Evolutionary conservation across 768 basidiomycete genomes (phyloP).

Genomic region (Auricularia heimuer): DNA sequence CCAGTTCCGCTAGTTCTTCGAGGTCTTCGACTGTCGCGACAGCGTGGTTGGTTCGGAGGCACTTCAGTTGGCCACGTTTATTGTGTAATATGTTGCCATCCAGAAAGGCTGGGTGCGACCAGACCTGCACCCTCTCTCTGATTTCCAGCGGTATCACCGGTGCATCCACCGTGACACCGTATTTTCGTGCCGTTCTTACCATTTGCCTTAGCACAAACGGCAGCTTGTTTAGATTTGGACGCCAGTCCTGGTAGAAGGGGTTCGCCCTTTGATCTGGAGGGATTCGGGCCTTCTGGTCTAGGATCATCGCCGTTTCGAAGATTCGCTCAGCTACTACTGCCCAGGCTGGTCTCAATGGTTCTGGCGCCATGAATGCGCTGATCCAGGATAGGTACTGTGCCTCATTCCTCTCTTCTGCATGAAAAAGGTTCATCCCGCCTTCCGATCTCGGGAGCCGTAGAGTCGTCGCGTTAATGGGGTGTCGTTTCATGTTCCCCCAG

Average conservation of each 20-base stretch:
- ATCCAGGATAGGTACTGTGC: slow-evolving; percentile 4
- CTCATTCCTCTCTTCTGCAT: background rate
- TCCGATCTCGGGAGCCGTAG: slow-evolving; percentile 1
- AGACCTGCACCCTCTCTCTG: background rate
- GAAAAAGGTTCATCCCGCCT: background rate
- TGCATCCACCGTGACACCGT: background rate
- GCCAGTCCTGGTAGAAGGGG: background rate
- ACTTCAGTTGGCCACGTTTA: background rate
- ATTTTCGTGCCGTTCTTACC: background rate
- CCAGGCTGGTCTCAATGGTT: slow-evolving; percentile 19
- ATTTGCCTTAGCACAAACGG: background rate
- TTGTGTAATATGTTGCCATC: background rate
- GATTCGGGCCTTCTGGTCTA: background rate
- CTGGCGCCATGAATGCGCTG: slow-evolving; percentile 14
- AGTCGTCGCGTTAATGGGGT: slow-evolving; percentile 5
- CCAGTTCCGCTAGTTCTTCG: background rate
- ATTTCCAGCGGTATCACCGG: background rate
- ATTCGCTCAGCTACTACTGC: slow-evolving; percentile 17
- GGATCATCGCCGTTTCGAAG: background rate
- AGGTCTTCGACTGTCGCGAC: background rate
- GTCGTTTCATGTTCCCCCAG: slow-evolving; percentile 12
- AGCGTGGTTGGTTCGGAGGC: background rate
- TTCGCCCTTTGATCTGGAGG: background rate
- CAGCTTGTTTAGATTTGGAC: background rate
- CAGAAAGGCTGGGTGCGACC: background rate